Evolutionary conservation across 2,329 filamentous ascomycete genomes (phyloP).

Genomic region (Sarocladiaceae sp.): DNA sequence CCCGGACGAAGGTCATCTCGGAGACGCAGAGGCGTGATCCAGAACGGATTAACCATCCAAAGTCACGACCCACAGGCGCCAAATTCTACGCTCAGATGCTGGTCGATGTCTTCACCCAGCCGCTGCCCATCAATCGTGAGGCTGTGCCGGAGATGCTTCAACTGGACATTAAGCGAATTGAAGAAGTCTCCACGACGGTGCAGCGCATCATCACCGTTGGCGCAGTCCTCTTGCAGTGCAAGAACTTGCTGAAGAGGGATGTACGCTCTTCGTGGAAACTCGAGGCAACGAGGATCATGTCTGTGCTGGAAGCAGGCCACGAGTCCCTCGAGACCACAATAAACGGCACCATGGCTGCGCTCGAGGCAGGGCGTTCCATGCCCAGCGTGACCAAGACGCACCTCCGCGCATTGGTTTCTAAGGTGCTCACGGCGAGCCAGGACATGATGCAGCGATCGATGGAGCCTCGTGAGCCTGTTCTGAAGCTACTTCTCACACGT

Average conservation of each 20-base stretch:
- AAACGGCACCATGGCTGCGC: constrained; percentile 55
- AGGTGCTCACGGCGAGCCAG: constrained; percentile 45
- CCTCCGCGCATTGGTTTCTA: constrained; percentile 50
- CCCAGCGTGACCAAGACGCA: constrained; percentile 55
- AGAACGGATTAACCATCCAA: constrained; percentile 56
- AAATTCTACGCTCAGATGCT: constrained; percentile 72
- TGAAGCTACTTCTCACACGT: constrained; percentile 62
- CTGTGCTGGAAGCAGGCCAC: constrained; percentile 55
- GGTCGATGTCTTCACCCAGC: constrained; percentile 66
- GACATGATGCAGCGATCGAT: constrained; percentile 35
- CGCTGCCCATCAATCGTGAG: constrained; percentile 45
- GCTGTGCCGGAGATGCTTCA: constrained; percentile 67
- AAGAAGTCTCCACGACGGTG: constrained; percentile 28
- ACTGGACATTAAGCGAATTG: constrained; percentile 60
- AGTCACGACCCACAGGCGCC: constrained; percentile 57
- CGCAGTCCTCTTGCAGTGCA: constrained; percentile 70
- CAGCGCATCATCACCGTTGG: constrained; percentile 64
- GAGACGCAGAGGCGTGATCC: constrained; percentile 65
- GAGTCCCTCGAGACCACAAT: constrained; percentile 46
- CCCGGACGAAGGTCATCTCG: constrained; percentile 56
- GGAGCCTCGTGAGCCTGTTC: constrained; percentile 47
- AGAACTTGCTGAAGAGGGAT: constrained; percentile 77
- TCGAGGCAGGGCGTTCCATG: constrained; percentile 59
- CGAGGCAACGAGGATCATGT: constrained; percentile 65
- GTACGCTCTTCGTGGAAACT: constrained; percentile 71